Evolutionary conservation across 2,329 filamentous ascomycete species (phyloP).

Genomic region (Pestalotiopsis sp.): DNA sequence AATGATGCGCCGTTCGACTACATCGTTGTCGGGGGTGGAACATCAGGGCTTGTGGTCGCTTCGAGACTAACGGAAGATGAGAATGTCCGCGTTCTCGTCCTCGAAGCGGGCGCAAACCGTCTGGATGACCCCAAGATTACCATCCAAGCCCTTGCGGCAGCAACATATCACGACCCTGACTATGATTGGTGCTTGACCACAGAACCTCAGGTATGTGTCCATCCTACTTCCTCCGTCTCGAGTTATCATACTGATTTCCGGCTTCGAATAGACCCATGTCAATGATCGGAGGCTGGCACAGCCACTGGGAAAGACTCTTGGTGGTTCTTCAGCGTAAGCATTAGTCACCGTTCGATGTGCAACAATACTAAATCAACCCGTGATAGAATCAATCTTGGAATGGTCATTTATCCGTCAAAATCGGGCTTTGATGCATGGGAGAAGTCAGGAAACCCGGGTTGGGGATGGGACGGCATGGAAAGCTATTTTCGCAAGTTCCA

Average conservation of each 20-base stretch:
- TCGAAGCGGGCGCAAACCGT: constrained; percentile 16
- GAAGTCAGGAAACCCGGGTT: constrained; percentile 14
- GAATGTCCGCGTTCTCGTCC: constrained; percentile 14
- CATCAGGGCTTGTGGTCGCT: constrained; percentile 23
- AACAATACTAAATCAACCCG: neutral
- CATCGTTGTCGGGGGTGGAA: constrained; percentile 25
- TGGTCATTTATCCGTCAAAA: constrained; percentile 12
- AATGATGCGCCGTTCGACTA: constrained; percentile 21
- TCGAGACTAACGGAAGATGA: constrained; percentile 19
- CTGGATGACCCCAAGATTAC: constrained; percentile 11
- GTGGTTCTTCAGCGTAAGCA: constrained; percentile 14
- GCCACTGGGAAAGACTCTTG: constrained; percentile 13
- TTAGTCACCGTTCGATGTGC: neutral
- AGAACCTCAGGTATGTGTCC: constrained; percentile 9
- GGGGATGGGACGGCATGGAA: constrained; percentile 10
- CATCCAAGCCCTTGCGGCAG: constrained; percentile 15
- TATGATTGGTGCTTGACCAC: constrained; percentile 16
- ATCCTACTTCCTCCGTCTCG: neutral
- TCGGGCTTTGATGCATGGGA: constrained; percentile 13
- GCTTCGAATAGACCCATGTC: neutral
- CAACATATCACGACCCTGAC: constrained; percentile 20
- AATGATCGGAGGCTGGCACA: constrained; percentile 7
- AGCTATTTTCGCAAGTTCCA: constrained; percentile 13
- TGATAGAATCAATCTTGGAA: constrained; percentile 6
- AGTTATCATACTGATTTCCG: neutral